These are phyloP conservation scores for Pyrus communis DNA, from an alignment of 306 rosid genomes.

Conservation along the genomic window DNA sequence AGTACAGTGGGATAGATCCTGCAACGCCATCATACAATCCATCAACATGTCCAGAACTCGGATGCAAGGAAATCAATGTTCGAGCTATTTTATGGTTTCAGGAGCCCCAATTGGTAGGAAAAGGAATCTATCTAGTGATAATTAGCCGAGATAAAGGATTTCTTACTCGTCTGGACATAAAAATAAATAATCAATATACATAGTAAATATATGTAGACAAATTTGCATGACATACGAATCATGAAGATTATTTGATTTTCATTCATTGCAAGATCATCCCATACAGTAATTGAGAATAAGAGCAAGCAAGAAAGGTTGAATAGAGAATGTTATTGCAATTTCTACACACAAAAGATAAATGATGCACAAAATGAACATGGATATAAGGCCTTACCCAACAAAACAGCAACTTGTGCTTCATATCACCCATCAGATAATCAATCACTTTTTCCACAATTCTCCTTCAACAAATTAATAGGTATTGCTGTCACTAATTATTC, in stretches of 20 bases:
- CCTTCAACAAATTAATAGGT: constrained; percentile 38
- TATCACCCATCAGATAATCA: constrained; percentile 55
- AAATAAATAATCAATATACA: not conserved
- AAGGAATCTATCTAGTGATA: not conserved
- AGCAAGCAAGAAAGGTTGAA: not conserved
- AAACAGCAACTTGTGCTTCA: constrained; percentile 55
- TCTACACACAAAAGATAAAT: not conserved
- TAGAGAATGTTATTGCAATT: not conserved
- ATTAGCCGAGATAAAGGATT: not conserved
- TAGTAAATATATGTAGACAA: not conserved
- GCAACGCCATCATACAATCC: constrained; percentile 3
- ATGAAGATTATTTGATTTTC: not conserved
- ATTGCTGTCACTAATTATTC: not conserved
- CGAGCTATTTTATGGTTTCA: not conserved
- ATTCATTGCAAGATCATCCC: not conserved
- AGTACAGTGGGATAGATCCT: constrained; percentile 65
- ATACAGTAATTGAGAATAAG: not conserved
- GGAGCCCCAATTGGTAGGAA: not conserved
- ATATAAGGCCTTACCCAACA: constrained; percentile 61
- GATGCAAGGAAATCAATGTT: not conserved
- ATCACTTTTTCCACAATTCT: constrained; percentile 30
- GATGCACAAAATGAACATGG: not conserved
- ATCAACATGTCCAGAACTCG: not conserved
- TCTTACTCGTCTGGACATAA: not conserved
- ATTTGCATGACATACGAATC: not conserved